Base-by-base conservation (phyloP, 345 rosid genomes). In the Heritiera fomes region DNA sequence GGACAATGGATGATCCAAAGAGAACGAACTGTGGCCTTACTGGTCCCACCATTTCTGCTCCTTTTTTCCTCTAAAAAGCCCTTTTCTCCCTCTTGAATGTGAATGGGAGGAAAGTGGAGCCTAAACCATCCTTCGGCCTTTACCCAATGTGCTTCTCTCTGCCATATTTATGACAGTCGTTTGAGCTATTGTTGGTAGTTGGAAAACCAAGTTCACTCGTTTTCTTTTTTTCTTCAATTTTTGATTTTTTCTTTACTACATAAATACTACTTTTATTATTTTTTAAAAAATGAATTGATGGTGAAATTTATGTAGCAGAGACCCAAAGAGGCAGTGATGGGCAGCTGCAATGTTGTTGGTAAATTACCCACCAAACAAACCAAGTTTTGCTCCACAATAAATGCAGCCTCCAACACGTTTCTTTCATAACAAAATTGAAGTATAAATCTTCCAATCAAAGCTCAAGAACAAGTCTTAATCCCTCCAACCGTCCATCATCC, bases 1-100 rank as follows among this genome's bases (percentile, higher is more conserved):
- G 98, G 59, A 94, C 99, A 72, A 94, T 94, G 83, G 99, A 97
- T 14, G 99, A 97, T 62, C 98, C 99, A 63, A 97, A 97, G 43
- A 97, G 92, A 75, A 97, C 94, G 78, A 97, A 90, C 88, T 90
- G 98, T 70, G 97, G 98, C 80, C 99, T 85, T 3, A 78, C 61
- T 0, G 96, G 98, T 87, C 94, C 98, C 85, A 86, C 98, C 98
- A 94, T 96, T 38, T 74, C 71, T 67, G 71, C 55, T 28, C 7
- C 13, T 23, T 17, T 64, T 3, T 40, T 40, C 5, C 43, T 34
- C 38, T 34, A 34, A 34, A 3, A 34, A 34, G 23, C 2, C 2
- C 71, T 18, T 18, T 4, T 38, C 0, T 13, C 43, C 40, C 28
- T 12, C 11, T 75, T n/a, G 38, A 46, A 62, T 30, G 78, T 28